Conservation (phyloP, 1,284 basidiomycete species). For the Malassezia arunalokei region DNA sequence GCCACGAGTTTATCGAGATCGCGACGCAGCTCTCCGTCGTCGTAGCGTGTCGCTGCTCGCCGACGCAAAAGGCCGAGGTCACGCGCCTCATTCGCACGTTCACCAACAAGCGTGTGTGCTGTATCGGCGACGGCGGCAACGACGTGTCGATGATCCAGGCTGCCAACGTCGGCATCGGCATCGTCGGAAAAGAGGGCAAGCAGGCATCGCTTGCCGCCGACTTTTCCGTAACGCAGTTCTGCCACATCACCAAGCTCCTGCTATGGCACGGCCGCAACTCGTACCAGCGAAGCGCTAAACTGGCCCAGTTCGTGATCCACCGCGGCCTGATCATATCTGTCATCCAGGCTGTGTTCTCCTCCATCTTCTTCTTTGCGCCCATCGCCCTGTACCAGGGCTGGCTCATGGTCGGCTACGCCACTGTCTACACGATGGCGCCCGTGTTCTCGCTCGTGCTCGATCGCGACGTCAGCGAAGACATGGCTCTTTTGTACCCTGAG, state of each 20-base stretch:
- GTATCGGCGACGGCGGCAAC: slow-evolving; percentile 89
- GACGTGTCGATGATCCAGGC: slow-evolving; percentile 95
- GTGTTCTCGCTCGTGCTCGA: slow-evolving; percentile 95
- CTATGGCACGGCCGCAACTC: slow-evolving; percentile 96
- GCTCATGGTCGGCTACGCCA: slow-evolving; percentile 96
- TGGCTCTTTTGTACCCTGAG: slow-evolving; percentile 90
- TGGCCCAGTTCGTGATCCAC: slow-evolving; percentile 97
- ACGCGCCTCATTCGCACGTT: slow-evolving; percentile 76
- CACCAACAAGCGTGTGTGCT: slow-evolving; percentile 90
- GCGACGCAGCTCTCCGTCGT: slow-evolving; percentile 90
- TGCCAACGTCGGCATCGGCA: slow-evolving; percentile 85
- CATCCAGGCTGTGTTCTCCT: slow-evolving; percentile 76
- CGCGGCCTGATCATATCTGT: slow-evolving; percentile 86
- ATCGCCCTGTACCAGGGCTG: slow-evolving; percentile 97
- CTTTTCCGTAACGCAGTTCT: slow-evolving; percentile 94
- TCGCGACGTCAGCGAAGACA: slow-evolving; percentile 85
- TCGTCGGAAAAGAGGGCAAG: slow-evolving; percentile 96
- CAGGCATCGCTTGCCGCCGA: slow-evolving; percentile 96
- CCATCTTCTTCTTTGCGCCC: slow-evolving; percentile 97
- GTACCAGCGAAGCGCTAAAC: slow-evolving; percentile 90
- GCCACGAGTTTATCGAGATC: slow-evolving; percentile 86
- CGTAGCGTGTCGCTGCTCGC: slow-evolving; percentile 93
- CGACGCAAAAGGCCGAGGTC: slow-evolving; percentile 96
- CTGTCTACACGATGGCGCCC: slow-evolving; percentile 94
- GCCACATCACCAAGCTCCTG: slow-evolving; percentile 81